Evolutionary conservation across 2,329 filamentous ascomycete species (phyloP), one percentile per base, ranked within the genome.

Genomic region (Monilinia fructigena): DNA sequence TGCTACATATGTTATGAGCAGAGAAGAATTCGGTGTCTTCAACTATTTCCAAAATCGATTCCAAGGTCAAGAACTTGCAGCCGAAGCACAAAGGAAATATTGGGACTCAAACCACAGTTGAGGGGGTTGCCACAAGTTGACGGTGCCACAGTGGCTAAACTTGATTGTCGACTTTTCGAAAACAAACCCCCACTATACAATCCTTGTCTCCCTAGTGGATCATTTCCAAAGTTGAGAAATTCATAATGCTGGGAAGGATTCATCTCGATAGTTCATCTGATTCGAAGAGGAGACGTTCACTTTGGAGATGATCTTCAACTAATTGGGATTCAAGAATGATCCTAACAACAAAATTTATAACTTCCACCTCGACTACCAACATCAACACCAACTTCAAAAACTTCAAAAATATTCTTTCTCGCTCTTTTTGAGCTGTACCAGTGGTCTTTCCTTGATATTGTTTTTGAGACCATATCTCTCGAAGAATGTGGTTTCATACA

Each of bases 11-110:
- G 78, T 95, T 70, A 87, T 96, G 80, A 86, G 82, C 45, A 82
- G 84, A 69, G 87, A 92, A 77, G 92, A 96, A 78, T 96, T 95
- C 74, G 86, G 90, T 65, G 83, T 96, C 68, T 93, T 96, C 85
- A 96, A 95, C 80, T 94, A 89, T 78, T 94, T 90, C 77, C 88
- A 90, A 69, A 78, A 84, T 69, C 85, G 89, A 12, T 92, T 89
- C 74, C 76, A 80, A 40, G 84, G 85, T 68, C 77, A 83, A 70
- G 74, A 79, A 70, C 72, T 79, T n/a, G 82, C 82, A 52, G 74
- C 79, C n/a, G 77, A 76, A 48, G 84, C 84, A 23, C 79, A 79
- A 68, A 80, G 76, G 71, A 78, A 83, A 67, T 86, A 82, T 75
- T 87, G 85, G 85, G 80, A 84, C 72, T 79, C 81, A 55, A 47